Percentiles rank a stretch among this genome's conserved stretches.
Conservation (phyloP, 1,284 basidiomycete species). For the Phlebopus sp. region DNA sequence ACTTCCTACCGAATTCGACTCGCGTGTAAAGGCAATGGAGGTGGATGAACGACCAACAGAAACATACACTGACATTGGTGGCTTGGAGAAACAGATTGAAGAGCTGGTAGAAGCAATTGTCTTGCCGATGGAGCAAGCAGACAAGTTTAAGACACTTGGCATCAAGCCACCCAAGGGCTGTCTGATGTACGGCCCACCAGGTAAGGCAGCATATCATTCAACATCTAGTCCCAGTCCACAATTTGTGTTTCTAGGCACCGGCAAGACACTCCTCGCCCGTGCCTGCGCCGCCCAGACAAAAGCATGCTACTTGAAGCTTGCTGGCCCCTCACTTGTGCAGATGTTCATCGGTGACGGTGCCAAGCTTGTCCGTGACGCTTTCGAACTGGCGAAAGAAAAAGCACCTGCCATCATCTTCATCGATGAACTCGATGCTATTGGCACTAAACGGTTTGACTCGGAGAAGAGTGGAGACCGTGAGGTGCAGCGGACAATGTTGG, state of each 20-base stretch:
- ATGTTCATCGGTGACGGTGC: constrained; percentile 99
- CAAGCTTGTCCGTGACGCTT: constrained; percentile 95
- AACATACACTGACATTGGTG: constrained; percentile 96
- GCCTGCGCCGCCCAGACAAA: constrained; percentile 98
- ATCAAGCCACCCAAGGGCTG: constrained; percentile 99
- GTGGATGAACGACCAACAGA: constrained; percentile 99
- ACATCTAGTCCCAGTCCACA: neutral
- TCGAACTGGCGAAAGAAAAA: constrained; percentile 96
- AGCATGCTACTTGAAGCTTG: constrained; percentile 96
- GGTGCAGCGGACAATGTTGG: constrained; percentile 99
- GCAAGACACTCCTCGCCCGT: constrained; percentile 96
- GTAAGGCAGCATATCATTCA: constrained; percentile 36
- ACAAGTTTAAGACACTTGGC: constrained; percentile 94
- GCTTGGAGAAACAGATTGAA: constrained; percentile 99
- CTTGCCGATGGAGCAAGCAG: constrained; percentile 89
- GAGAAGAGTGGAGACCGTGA: constrained; percentile 99
- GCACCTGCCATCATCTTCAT: constrained; percentile 99
- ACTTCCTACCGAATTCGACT: constrained; percentile 96
- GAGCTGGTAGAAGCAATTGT: constrained; percentile 96
- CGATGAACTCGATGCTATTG: constrained; percentile 96
- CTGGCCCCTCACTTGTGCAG: constrained; percentile 96
- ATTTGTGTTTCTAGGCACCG: constrained; percentile 58
- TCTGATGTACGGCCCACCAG: constrained; percentile 93
- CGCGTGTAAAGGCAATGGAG: constrained; percentile 99
- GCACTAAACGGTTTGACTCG: constrained; percentile 96